Base-by-base conservation (phyloP, 129 eudicot species). In the Ambrosia trifida region DNA sequence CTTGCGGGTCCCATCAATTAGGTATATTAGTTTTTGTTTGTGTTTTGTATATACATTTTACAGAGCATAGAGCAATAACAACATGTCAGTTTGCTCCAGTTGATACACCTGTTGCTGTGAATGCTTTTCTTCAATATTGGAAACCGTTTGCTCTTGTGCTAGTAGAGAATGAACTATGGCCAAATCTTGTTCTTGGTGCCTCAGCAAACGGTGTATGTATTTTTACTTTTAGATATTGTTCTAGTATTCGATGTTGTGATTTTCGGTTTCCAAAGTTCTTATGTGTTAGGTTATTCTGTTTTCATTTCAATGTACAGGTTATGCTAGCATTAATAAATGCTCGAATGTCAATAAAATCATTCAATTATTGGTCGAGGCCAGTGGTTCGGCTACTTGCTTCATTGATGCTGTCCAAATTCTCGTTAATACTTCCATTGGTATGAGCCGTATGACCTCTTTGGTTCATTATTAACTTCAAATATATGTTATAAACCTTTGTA, bases 121-220 rank as follows among this genome's bases (percentile, higher is more conserved):
- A 87, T 79, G 84, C 86, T 79, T 94, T 94, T 78, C 86, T 94
- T 78, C 79, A 77, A 65, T 83, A 89, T 41, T 94, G 98, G 98
- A 94, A 86, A 81, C 98, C 98, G 56, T 82, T 73, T 87, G 97
- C 96, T 32, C 74, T 94, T 64, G 76, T 94, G 72, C 79, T 94
- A 14, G 73, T 94, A 73, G 98, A 89, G 79, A 87, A 85, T 83
- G 98, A 94, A 84, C 83, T 94, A 33, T 94, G 98, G 97, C 98
- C 98, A 70, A 94, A 89, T 84, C 90, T 94, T 79, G 66, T 94
- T 52, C 82, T 94, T 82, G 72, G 86, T 63, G 90, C 98, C 47
- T 84, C 92, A 13, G 73, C 82, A 77, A 78, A 75, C 60, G 88
- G 96, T 44, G 97, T 89, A 85, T 78, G 93, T 76, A 19, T 60